These are phyloP conservation scores for Xylaria polymorpha DNA, from an alignment of 2,329 filamentous ascomycete species.

Conservation along the genomic window DNA sequence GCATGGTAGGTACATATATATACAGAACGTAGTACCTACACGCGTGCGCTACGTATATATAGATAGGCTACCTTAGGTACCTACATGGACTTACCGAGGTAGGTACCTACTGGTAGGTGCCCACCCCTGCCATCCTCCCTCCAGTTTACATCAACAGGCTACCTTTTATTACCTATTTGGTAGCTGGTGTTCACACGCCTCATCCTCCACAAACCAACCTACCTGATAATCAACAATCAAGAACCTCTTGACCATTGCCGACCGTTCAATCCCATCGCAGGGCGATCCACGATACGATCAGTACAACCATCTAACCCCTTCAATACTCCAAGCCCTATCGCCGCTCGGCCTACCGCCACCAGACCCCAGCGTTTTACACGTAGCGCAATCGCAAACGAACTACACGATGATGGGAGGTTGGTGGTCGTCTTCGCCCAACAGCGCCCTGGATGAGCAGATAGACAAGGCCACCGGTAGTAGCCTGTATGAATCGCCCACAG, in stretches of 20 bases:
- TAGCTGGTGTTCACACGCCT: conserved; percentile 26
- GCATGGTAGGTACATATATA: conserved; percentile 12
- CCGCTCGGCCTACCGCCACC: not conserved
- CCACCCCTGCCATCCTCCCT: not conserved
- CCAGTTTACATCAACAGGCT: conserved; percentile 34
- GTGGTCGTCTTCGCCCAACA: conserved; percentile 93
- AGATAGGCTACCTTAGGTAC: not conserved
- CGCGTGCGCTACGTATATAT: too few relatives aligned
- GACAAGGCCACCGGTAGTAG: conserved; percentile 95
- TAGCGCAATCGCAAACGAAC: conserved; percentile 21
- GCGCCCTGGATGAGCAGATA: conserved; percentile 95
- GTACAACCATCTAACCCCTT: not conserved
- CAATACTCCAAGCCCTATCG: not conserved
- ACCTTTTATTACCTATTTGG: conserved; percentile 22
- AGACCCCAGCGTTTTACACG: conserved; percentile 3
- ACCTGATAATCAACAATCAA: not conserved
- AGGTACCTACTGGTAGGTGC: not conserved
- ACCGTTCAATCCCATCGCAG: conserved; percentile 8
- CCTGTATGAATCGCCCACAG: conserved; percentile 69
- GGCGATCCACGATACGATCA: not conserved
- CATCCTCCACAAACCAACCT: conserved; percentile 9
- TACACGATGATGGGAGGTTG: conserved; percentile 79
- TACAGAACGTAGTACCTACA: too few relatives aligned
- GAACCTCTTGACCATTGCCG: not conserved
- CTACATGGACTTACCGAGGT: not conserved